Evolutionary conservation across 179 eudicot species (phyloP).

Genomic region (Patellifolia procumbens): DNA sequence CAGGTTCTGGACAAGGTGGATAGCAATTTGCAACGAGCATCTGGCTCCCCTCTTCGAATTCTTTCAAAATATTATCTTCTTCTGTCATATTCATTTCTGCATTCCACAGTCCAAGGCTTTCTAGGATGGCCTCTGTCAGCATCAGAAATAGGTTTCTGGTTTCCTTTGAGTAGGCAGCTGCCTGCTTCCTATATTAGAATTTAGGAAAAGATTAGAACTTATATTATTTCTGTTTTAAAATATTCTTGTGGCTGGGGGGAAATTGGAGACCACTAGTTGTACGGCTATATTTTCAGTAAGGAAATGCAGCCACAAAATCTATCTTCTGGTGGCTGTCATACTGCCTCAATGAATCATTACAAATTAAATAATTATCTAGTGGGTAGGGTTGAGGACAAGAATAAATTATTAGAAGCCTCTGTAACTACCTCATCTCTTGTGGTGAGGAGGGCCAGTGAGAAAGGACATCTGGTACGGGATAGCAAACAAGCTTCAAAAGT

Average conservation of each 20-base stretch:
- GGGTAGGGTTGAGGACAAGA: slow-evolving; percentile 9
- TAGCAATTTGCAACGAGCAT: slow-evolving; percentile 70
- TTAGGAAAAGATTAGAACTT: not conserved
- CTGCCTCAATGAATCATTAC: slow-evolving; percentile 8
- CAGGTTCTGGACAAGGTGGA: slow-evolving; percentile 88
- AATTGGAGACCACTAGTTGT: slow-evolving; percentile 23
- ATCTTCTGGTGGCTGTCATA: slow-evolving; percentile 11
- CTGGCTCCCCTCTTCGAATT: slow-evolving; percentile 52
- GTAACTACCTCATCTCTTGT: slow-evolving; percentile 36
- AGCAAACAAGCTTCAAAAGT: slow-evolving; percentile 41
- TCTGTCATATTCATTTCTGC: slow-evolving; percentile 16
- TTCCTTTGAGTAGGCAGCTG: slow-evolving; percentile 37
- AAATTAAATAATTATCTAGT: slow-evolving; percentile 17
- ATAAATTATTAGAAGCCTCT: slow-evolving; percentile 1
- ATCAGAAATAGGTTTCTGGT: slow-evolving; percentile 33
- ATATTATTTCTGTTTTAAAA: not conserved
- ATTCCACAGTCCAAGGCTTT: slow-evolving; percentile 33
- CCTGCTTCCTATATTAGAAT: slow-evolving; percentile 30
- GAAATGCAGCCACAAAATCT: slow-evolving; percentile 11
- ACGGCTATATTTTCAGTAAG: not conserved
- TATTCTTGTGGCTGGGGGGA: slow-evolving; percentile 1
- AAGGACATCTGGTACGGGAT: slow-evolving; percentile 28
- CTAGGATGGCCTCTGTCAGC: slow-evolving; percentile 47
- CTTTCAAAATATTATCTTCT: slow-evolving; percentile 33
- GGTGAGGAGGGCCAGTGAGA: slow-evolving; percentile 45